Evolutionary conservation across 805 yeast species (phyloP).

Genomic region (Debaryomyces maramus): DNA sequence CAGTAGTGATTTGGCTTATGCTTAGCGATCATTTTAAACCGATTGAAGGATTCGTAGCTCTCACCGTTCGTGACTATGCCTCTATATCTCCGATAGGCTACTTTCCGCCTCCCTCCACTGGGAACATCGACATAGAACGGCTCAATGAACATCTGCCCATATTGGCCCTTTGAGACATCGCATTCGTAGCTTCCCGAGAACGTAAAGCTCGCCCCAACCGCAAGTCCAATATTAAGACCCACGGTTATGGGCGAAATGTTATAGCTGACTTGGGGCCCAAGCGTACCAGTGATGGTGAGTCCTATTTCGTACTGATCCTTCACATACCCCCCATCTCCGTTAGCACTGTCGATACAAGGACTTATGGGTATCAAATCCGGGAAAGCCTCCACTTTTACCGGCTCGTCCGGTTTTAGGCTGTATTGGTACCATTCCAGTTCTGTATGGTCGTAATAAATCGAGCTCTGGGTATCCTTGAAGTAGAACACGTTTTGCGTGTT

Average conservation of each 20-base stretch:
- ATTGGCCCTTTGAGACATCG: slow-evolving; percentile 13
- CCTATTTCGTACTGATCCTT: slow-evolving; percentile 5
- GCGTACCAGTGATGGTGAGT: slow-evolving; percentile 3
- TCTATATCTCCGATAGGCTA: slow-evolving; percentile 4
- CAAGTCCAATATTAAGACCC: slow-evolving; percentile 7
- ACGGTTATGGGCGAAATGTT: slow-evolving; percentile 4
- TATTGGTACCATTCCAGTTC: slow-evolving; percentile 11
- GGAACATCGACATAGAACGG: slow-evolving; percentile 15
- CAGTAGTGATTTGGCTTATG: slow-evolving; percentile 14
- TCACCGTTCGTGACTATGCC: slow-evolving; percentile 8
- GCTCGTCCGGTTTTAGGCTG: not conserved
- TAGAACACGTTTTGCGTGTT: slow-evolving; percentile 8
- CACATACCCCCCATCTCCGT: slow-evolving; percentile 12
- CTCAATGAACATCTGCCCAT: slow-evolving; percentile 16
- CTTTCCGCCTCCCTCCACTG: slow-evolving; percentile 3
- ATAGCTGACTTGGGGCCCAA: slow-evolving; percentile 1
- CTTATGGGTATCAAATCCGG: slow-evolving; percentile 11
- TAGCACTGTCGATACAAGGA: slow-evolving; percentile 11
- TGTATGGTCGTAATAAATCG: slow-evolving; percentile 10
- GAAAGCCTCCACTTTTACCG: slow-evolving; percentile 2
- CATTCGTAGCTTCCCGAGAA: slow-evolving; percentile 13
- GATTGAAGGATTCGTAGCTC: slow-evolving; percentile 5
- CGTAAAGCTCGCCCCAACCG: slow-evolving; percentile 8
- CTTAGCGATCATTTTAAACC: slow-evolving; percentile 9
- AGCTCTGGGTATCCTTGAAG: slow-evolving; percentile 7